phyloP scores from a whole-genome alignment of 1,139 yeast species.

The Yamadazyma oceani region DNA sequence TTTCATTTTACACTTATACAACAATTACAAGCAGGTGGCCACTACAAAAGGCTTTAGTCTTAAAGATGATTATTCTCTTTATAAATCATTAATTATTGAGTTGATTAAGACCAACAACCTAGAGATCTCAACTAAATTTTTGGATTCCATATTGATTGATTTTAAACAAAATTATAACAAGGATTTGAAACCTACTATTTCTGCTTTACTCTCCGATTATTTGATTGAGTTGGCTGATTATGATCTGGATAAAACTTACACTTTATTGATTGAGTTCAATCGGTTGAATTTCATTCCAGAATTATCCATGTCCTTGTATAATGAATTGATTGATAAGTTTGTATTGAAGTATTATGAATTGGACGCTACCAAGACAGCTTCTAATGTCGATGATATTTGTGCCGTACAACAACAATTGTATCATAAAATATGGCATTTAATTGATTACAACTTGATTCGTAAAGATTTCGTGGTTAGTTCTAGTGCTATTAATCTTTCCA shows the following conservation, averaged over 20 bases:
- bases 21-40: constrained; percentile 16
- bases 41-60: constrained; percentile 10
- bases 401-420: constrained; percentile 13
- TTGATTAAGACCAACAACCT: constrained; percentile 50
- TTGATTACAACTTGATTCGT: constrained; percentile 37
- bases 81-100: constrained; percentile 50
- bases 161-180: constrained; percentile 23
- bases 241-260: constrained; percentile 25
- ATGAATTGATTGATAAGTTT: constrained; percentile 30
- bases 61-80: constrained; percentile 44
- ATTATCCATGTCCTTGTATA: constrained; percentile 30
- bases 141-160: constrained; percentile 46
- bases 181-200: constrained; percentile 25
- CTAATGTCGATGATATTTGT: constrained; percentile 3
- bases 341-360: constrained; percentile 21
- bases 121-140: constrained; percentile 51
- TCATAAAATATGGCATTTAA: constrained; percentile 32
- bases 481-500: constrained; percentile 29
- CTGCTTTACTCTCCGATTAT: constrained; percentile 34
- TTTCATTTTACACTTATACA: constrained; percentile 29
- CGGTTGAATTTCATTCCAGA: constrained; percentile 40
- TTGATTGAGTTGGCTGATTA: constrained; percentile 25
- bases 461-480: constrained; percentile 35
- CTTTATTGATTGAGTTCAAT: constrained; percentile 31
- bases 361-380: constrained; percentile 13